phyloP scores from a whole-genome alignment of 139 green algal species.

The Chlamydomonas schloesseri region DNA sequence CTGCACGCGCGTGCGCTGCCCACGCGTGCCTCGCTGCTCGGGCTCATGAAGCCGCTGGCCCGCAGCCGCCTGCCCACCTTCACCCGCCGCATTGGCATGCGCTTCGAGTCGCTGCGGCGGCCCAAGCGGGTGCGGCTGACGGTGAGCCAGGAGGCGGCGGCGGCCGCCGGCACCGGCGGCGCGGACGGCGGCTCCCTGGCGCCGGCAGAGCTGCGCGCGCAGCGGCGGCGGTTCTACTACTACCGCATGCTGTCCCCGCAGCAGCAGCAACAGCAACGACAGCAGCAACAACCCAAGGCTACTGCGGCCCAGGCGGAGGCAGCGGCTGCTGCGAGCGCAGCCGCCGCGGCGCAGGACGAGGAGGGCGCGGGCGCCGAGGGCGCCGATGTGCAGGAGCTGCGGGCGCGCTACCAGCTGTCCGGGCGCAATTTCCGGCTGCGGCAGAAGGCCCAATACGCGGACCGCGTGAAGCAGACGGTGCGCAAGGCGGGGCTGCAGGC shows the following conservation, averaged over 20 bases:
- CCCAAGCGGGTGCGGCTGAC: neutral
- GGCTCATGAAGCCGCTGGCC: neutral
- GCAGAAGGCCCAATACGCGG: conserved; percentile 14
- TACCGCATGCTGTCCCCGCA: neutral
- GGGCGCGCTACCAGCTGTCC: neutral
- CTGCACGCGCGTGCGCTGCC: neutral
- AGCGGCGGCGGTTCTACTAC: conserved; percentile 19
- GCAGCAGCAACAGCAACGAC: no score
- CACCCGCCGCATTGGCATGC: neutral
- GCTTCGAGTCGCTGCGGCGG: neutral
- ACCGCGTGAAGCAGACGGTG: conserved; percentile 11
- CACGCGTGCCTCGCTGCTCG: neutral
- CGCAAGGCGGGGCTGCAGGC: neutral
- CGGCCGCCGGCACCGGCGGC: no score
- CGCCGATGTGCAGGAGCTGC: neutral
- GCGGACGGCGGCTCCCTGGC: neutral
- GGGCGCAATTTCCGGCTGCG: neutral
- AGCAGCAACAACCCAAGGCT: no score
- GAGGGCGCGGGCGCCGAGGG: no score
- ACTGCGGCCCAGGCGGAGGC: neutral
- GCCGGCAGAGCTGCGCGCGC: neutral
- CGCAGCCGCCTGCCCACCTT: neutral
- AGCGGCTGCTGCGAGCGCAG: neutral
- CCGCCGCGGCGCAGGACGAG: neutral
- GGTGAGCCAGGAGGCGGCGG: neutral